Evolutionary conservation across 1,284 basidiomycete genomes (phyloP).

Genomic region (Fomitiporia mediterranea): DNA sequence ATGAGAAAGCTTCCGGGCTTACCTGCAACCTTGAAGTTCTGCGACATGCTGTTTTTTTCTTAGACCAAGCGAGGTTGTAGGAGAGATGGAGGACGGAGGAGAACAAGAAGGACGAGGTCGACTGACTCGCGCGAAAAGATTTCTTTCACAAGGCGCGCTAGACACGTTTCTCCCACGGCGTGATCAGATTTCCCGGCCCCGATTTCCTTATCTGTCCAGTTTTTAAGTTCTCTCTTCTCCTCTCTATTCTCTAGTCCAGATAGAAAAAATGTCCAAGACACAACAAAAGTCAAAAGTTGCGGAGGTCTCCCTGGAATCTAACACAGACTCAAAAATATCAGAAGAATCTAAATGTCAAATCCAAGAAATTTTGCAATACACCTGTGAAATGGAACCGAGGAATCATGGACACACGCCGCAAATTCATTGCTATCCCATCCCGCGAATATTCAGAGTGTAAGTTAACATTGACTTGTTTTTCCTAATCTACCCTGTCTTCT

Average conservation of each 20-base stretch:
- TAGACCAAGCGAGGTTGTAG: slow-evolving; percentile 27
- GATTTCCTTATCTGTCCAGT: background rate
- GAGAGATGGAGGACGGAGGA: slow-evolving; percentile 28
- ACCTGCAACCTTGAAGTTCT: slow-evolving; percentile 80
- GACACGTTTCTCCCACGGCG: slow-evolving; percentile 29
- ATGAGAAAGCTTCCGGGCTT: slow-evolving; percentile 15
- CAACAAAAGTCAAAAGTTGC: background rate
- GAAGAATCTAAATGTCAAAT: slow-evolving; percentile 42
- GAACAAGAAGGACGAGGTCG: slow-evolving; percentile 34
- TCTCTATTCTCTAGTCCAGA: background rate
- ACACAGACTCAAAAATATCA: too few species aligned
- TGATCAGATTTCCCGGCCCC: too few species aligned
- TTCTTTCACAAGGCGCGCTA: slow-evolving; percentile 33
- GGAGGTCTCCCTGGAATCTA: too few species aligned
- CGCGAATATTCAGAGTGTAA: slow-evolving; percentile 67
- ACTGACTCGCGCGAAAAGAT: slow-evolving; percentile 26
- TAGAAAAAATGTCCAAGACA: slow-evolving; percentile 4
- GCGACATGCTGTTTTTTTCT: slow-evolving; percentile 44
- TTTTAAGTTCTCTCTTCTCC: background rate
- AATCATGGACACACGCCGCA: slow-evolving; percentile 23
- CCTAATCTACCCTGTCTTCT: background rate
- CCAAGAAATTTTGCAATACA: slow-evolving; percentile 67
- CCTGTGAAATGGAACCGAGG: slow-evolving; percentile 43
- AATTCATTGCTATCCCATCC: slow-evolving; percentile 62
- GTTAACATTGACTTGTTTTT: slow-evolving; percentile 26